Percentiles rank a stretch among this genome's conserved stretches.
These are phyloP conservation scores for Aspergillus heteromorphus DNA, from an alignment of 495 filamentous ascomycete species.

Conservation along the genomic window DNA sequence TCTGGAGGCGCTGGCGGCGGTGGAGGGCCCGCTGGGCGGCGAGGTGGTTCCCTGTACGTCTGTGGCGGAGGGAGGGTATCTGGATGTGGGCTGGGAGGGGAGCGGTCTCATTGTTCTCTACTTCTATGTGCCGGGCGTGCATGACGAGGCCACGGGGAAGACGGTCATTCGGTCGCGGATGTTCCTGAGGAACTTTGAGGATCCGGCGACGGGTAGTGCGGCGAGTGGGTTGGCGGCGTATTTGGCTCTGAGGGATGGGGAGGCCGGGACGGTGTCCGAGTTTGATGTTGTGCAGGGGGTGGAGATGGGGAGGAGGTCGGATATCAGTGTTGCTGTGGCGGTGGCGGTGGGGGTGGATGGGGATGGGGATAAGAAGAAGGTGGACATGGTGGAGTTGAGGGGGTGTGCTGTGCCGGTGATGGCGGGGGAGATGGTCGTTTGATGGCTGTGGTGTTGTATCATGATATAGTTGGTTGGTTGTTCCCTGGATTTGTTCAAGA, in stretches of 20 bases:
- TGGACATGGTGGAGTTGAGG: slow-evolving; percentile 49
- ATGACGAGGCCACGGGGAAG: slow-evolving; percentile 18
- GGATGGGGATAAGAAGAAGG: slow-evolving; percentile 17
- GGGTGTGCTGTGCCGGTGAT: slow-evolving; percentile 56
- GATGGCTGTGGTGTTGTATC: neutral
- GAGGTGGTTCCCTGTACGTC: slow-evolving; percentile 3
- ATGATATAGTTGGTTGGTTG: too few relatives aligned
- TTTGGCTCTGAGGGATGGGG: slow-evolving; percentile 43
- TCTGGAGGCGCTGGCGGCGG: slow-evolving; percentile 19
- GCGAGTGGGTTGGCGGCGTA: slow-evolving; percentile 52
- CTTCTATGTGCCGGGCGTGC: slow-evolving; percentile 44
- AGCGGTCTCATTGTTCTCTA: slow-evolving; percentile 44
- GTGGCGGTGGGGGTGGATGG: slow-evolving; percentile 26
- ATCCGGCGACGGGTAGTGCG: slow-evolving; percentile 63
- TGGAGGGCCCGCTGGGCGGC: slow-evolving; percentile 11
- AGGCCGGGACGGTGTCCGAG: slow-evolving; percentile 21
- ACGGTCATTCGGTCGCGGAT: slow-evolving; percentile 30
- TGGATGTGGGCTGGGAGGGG: slow-evolving; percentile 52
- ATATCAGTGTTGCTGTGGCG: slow-evolving; percentile 45
- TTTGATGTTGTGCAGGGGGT: slow-evolving; percentile 66
- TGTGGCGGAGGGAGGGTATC: slow-evolving; percentile 5
- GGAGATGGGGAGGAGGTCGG: slow-evolving; percentile 70
- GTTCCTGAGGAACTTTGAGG: slow-evolving; percentile 52
- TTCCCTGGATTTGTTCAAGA: too few relatives aligned
- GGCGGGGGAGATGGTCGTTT: slow-evolving; percentile 39